Conservation (phyloP, 2,329 filamentous ascomycete genomes). For the Cercospora sesami region DNA sequence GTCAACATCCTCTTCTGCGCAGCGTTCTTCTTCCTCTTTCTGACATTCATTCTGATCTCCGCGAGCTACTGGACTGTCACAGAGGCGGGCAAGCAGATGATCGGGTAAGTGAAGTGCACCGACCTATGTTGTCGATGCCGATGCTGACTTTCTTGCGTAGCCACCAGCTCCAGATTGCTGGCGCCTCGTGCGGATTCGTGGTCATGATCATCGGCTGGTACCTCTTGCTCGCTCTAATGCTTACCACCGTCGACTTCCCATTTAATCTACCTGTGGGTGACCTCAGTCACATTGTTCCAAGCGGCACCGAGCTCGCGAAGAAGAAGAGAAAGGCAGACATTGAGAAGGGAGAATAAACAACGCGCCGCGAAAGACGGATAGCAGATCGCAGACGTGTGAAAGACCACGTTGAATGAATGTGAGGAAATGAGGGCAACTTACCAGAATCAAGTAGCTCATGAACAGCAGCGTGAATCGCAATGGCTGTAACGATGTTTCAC, state of each 20-base stretch:
- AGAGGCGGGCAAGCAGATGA: conserved; percentile 15
- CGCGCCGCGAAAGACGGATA: too few species aligned
- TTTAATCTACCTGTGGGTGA: conserved; percentile 27
- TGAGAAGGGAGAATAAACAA: conserved; percentile 18
- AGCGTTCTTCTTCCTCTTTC: conserved; percentile 27
- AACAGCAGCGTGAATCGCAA: background rate
- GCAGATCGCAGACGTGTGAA: background rate
- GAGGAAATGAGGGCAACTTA: background rate
- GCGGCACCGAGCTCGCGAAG: conserved; percentile 21
- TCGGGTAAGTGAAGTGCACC: background rate
- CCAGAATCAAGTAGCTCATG: background rate
- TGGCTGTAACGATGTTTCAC: background rate
- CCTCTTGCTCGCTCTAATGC: conserved; percentile 25
- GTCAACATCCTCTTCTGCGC: conserved; percentile 23
- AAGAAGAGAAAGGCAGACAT: conserved; percentile 22
- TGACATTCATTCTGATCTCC: conserved; percentile 25
- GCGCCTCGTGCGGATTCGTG: conserved; percentile 24
- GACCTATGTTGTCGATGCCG: background rate
- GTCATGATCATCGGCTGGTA: conserved; percentile 28
- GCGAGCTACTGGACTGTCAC: conserved; percentile 21
- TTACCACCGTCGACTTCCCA: conserved; percentile 26
- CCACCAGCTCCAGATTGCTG: conserved; percentile 6
- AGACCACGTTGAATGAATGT: background rate
- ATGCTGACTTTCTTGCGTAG: background rate
- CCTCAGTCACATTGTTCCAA: conserved; percentile 23